Conservation (phyloP, 176 grass and related monocot genomes). For the Triticum monococcum region DNA sequence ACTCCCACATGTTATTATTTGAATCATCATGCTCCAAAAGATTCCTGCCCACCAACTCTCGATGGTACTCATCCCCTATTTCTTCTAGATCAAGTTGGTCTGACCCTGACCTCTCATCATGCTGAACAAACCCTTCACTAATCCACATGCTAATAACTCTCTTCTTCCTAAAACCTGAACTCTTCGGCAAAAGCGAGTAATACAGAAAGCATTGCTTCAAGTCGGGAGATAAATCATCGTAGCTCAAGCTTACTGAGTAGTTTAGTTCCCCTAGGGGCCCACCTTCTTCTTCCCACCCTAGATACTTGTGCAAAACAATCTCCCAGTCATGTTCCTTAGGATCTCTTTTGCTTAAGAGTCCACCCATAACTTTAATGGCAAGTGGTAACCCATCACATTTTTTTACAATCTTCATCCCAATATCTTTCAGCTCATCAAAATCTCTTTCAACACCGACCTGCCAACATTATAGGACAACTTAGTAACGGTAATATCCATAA, state of each 20-base stretch:
- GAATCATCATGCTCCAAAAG: not conserved
- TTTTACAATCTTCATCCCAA: not conserved
- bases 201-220: not conserved
- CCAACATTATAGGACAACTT: not conserved
- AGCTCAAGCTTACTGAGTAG: not conserved
- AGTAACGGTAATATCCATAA: not conserved
- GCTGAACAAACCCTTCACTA: not conserved
- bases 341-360: not conserved
- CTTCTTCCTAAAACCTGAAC: fast-evolving
- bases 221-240: not conserved
- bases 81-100: not conserved
- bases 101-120: too few species aligned
- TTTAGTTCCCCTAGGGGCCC: not conserved
- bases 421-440: not conserved
- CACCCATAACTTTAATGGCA: not conserved
- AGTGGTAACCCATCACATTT: not conserved
- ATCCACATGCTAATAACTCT: not conserved
- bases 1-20: not conserved
- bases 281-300: not conserved
- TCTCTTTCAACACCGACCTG: not conserved
- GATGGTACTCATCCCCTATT: not conserved
- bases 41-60: not conserved
- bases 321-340: not conserved
- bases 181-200: not conserved
- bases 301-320: not conserved